Conservation (phyloP, 495 filamentous ascomycete genomes). For the Echria macrotheca region DNA sequence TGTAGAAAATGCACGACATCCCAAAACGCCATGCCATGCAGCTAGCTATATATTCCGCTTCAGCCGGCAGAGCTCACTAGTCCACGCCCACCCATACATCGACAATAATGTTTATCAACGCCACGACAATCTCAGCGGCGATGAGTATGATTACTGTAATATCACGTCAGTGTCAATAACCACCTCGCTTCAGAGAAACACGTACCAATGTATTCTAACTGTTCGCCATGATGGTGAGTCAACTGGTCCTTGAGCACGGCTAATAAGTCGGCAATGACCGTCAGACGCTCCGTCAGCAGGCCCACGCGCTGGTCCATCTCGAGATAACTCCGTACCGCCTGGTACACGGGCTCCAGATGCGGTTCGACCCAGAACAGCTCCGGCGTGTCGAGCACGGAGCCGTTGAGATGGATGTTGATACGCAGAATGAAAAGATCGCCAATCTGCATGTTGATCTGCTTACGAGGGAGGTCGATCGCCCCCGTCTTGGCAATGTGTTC, state of each 20-base stretch:
- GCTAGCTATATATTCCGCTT: too few relatives aligned
- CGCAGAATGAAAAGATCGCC: constrained; percentile 94
- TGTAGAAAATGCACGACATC: too few relatives aligned
- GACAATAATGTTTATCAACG: constrained; percentile 90
- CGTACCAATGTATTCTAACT: constrained; percentile 91
- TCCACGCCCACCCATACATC: constrained; percentile 86
- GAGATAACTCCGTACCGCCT: constrained; percentile 87
- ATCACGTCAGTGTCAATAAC: constrained; percentile 6
- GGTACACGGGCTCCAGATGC: constrained; percentile 90
- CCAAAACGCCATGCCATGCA: too few relatives aligned
- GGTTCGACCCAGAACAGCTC: constrained; percentile 99
- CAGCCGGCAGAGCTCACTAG: too few relatives aligned
- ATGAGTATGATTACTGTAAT: constrained; percentile 82
- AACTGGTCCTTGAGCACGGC: constrained; percentile 95
- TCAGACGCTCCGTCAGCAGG: constrained; percentile 79
- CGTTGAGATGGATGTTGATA: constrained; percentile 97
- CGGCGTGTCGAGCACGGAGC: constrained; percentile 91
- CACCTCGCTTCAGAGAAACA: constrained; percentile 9
- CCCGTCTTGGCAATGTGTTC: constrained; percentile 86
- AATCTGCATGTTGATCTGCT: constrained; percentile 96
- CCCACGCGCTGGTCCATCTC: constrained; percentile 97
- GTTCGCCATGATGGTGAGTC: constrained; percentile 92
- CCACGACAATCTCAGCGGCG: constrained; percentile 91
- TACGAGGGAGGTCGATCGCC: constrained; percentile 74
- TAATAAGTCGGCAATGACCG: constrained; percentile 90